Percentiles rank a stretch among this genome's conserved stretches.
Conservation (phyloP, 192 early-diverging fungal species). For the Entomortierella beljakovae region DNA sequence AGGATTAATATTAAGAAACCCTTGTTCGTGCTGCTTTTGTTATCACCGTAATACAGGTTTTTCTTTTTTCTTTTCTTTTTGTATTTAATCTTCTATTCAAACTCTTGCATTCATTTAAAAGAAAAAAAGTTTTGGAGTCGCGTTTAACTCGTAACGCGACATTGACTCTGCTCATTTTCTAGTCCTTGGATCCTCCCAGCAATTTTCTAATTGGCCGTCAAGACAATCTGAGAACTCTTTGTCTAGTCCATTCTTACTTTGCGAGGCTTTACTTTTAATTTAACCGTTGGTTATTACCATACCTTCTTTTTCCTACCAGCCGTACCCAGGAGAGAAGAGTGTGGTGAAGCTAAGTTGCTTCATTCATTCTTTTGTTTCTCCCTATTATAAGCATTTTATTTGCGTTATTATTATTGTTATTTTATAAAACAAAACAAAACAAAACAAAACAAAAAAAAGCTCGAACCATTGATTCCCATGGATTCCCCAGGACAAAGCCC, state of each 20-base stretch:
- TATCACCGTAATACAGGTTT: too few species aligned
- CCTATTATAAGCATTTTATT: background rate
- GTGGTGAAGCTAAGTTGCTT: background rate
- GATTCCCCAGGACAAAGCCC: constrained; percentile 4
- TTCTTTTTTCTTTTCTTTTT: too few species aligned
- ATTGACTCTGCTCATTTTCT: background rate
- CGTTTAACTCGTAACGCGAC: background rate
- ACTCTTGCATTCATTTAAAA: background rate
- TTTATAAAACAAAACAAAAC: too few species aligned
- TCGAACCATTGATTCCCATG: too few species aligned
- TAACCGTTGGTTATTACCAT: background rate
- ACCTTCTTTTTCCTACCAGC: background rate
- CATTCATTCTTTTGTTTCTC: background rate
- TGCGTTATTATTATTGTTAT: too few species aligned
- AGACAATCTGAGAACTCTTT: background rate
- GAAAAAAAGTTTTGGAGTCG: background rate
- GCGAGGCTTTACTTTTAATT: background rate
- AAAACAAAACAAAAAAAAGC: too few species aligned
- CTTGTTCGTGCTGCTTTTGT: background rate
- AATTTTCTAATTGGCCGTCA: too few species aligned
- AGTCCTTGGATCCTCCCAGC: background rate
- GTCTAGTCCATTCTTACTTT: background rate
- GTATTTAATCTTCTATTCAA: too few species aligned
- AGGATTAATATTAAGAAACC: background rate
- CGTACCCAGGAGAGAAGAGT: background rate